Percentiles rank a stretch among this genome's conserved stretches.
Conservation (phyloP, 2,329 filamentous ascomycete genomes). For the Aureobasidium vineae region DNA sequence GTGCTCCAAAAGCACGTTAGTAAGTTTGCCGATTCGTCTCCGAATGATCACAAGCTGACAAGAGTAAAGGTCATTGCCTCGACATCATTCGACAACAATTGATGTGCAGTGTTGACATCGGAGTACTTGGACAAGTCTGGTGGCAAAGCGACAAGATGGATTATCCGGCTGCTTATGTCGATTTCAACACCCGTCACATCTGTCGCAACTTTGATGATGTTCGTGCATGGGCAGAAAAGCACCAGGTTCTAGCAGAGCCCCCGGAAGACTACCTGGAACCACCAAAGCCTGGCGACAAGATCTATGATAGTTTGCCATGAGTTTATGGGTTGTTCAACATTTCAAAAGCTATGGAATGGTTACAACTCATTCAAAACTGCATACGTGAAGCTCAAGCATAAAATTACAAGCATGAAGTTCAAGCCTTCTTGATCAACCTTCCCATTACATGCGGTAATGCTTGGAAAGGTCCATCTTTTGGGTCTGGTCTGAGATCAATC, state of each 20-base stretch:
- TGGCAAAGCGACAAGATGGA: conserved; percentile 43
- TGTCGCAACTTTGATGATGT: conserved; percentile 59
- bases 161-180: conserved; percentile 53
- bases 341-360: no score
- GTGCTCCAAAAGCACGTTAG: conserved; percentile 58
- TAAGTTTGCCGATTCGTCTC: conserved; percentile 40
- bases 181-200: conserved; percentile 61
- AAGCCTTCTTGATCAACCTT: no score
- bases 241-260: conserved; percentile 50
- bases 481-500: no score
- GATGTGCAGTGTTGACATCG: conserved; percentile 62
- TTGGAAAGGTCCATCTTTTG: no score
- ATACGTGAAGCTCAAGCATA: no score
- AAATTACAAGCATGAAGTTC: no score
- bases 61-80: conserved; percentile 56
- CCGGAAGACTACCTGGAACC: conserved; percentile 47
- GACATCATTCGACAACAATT: conserved; percentile 62
- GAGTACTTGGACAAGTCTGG: conserved; percentile 62
- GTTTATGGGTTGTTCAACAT: no score
- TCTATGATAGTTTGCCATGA: no score
- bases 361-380: no score
- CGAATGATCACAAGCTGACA: neutral
- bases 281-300: conserved; percentile 33
- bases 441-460: no score
- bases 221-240: conserved; percentile 53